Evolutionary conservation across 1,284 basidiomycete genomes (phyloP).

Genomic region (Cronartium quercuum): DNA sequence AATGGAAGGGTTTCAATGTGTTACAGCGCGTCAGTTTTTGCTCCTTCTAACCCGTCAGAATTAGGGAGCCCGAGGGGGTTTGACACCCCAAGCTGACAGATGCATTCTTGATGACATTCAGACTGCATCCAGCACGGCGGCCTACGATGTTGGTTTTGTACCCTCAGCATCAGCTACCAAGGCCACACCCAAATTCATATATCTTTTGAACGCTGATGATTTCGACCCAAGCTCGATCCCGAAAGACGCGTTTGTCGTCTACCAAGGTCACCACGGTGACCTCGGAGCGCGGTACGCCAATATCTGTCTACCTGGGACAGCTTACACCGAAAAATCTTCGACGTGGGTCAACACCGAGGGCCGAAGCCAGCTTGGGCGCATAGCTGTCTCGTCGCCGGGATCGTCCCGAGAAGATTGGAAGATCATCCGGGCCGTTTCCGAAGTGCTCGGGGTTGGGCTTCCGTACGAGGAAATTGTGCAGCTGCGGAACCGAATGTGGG

Average conservation of each 20-base stretch:
- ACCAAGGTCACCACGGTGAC: conserved; percentile 98
- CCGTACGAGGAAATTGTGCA: conserved; percentile 87
- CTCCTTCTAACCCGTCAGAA: no score
- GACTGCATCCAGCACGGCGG: conserved; percentile 82
- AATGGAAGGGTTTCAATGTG: conserved; percentile 94
- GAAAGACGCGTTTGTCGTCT: conserved; percentile 90
- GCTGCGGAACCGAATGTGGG: conserved; percentile 92
- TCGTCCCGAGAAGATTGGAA: conserved; percentile 98
- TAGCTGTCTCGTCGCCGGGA: conserved; percentile 90
- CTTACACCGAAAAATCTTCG: conserved; percentile 90
- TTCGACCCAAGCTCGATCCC: conserved; percentile 86
- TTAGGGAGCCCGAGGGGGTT: no score
- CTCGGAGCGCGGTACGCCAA: conserved; percentile 93
- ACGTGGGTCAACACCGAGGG: conserved; percentile 99
- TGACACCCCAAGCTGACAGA: no score
- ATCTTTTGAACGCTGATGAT: conserved; percentile 94
- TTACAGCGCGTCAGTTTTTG: conserved; percentile 71
- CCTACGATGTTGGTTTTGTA: conserved; percentile 89
- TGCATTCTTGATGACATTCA: no score
- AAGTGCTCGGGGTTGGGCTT: conserved; percentile 68
- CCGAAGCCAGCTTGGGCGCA: conserved; percentile 79
- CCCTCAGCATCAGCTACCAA: conserved; percentile 69
- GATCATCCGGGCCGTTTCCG: conserved; percentile 91
- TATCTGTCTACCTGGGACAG: conserved; percentile 84
- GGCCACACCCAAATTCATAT: conserved; percentile 87